Evolutionary conservation across 75 land plant species (phyloP).

Genomic region (Ceratopteris richardii): DNA sequence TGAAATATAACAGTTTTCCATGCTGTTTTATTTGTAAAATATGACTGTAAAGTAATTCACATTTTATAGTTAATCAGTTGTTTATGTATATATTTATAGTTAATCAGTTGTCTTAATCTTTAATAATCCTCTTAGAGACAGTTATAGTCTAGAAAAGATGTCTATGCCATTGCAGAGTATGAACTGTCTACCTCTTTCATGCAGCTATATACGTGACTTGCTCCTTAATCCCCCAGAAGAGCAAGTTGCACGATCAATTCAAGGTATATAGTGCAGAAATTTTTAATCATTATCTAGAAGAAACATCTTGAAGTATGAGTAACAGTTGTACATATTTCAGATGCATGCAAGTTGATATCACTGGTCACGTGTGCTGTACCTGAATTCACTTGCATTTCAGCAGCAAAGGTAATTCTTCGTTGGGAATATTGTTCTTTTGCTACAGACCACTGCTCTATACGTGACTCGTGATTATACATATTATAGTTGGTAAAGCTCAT

Average conservation of each 20-base stretch:
- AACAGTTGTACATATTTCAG: conserved; percentile 27
- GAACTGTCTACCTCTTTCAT: no score
- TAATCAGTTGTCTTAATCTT: no score
- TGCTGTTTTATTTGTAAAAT: no score
- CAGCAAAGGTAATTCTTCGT: conserved; percentile 52
- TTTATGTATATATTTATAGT: no score
- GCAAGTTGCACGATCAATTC: conserved; percentile 51
- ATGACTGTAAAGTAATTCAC: no score
- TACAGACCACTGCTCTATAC: not conserved
- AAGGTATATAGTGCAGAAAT: conserved; percentile 28
- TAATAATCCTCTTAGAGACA: no score
- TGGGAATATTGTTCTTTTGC: not conserved
- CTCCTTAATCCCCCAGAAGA: conserved; percentile 75
- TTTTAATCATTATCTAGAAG: not conserved
- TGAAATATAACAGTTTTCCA: no score
- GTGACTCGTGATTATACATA: not conserved
- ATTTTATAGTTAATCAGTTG: no score
- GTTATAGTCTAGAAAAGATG: no score
- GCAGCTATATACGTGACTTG: conserved; percentile 68
- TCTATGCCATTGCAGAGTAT: no score
- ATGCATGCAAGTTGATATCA: conserved; percentile 55
- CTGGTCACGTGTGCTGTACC: conserved; percentile 64
- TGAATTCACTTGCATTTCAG: conserved; percentile 75
- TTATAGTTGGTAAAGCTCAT: conserved; percentile 79
- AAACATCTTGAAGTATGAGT: not conserved